A percentile compares a stretch with the other conserved stretches of the same genome.
Conservation (phyloP, 2,329 filamentous ascomycete species). For the Capronia americana region DNA sequence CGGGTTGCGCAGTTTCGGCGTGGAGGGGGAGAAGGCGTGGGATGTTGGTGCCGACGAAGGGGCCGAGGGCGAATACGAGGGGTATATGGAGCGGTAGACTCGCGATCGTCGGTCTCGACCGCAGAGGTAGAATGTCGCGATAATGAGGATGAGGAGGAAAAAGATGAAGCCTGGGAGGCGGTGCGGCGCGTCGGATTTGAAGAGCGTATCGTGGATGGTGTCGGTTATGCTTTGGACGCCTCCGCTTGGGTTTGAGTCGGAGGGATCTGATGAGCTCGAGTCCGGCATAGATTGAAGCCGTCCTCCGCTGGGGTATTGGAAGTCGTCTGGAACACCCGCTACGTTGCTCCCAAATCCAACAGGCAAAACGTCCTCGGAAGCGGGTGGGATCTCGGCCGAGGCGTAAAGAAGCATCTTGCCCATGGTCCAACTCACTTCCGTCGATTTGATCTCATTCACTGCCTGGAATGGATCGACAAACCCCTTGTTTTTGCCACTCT, state of each 20-base stretch:
- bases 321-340: constrained; percentile 72
- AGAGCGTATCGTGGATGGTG: constrained; percentile 67
- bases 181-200: constrained; percentile 69
- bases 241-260: constrained; percentile 21
- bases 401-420: constrained; percentile 97
- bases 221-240: constrained; percentile 48
- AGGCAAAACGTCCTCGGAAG: constrained; percentile 65
- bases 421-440: constrained; percentile 96
- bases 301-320: constrained; percentile 71
- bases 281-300: constrained; percentile 41
- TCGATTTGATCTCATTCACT: constrained; percentile 86
- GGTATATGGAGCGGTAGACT: constrained; percentile 61
- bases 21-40: constrained; percentile 12
- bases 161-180: constrained; percentile 76
- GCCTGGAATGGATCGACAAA: constrained; percentile 88
- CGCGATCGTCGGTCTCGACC: constrained; percentile 76
- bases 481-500: constrained; percentile 73
- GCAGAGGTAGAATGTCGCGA: constrained; percentile 75
- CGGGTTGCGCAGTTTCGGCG: constrained; percentile 37
- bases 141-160: constrained; percentile 74
- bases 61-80: constrained; percentile 39
- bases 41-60: constrained; percentile 1
- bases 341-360: constrained; percentile 93
- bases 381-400: constrained; percentile 77
- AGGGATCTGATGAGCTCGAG: constrained; percentile 39